Conservation (phyloP, 768 basidiomycete species). For the Chalciporus piperatus region DNA sequence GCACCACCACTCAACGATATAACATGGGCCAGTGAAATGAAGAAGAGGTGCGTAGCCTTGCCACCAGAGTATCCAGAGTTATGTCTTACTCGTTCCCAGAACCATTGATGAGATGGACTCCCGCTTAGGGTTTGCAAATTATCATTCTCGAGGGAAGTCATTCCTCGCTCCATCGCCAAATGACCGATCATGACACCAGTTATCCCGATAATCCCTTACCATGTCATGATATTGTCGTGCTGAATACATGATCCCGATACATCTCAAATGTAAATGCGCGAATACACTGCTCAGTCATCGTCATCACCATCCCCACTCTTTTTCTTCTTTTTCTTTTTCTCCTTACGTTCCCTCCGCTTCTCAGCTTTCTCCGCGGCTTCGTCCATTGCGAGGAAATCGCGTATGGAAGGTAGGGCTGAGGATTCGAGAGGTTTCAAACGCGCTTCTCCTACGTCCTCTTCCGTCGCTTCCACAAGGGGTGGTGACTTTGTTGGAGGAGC, state of each 20-base stretch:
- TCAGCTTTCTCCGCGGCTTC: conserved; percentile 59
- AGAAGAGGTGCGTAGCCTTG: conserved; percentile 55
- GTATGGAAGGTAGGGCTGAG: conserved; percentile 81
- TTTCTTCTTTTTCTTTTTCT: conserved; percentile 60
- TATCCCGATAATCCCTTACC: background rate
- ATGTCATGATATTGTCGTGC: background rate
- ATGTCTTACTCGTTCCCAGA: conserved; percentile 33
- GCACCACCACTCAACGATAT: conserved; percentile 73
- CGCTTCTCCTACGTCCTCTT: conserved; percentile 39
- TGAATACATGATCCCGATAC: conserved; percentile 4
- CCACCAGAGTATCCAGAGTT: background rate
- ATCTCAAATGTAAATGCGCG: background rate
- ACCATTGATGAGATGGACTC: conserved; percentile 78
- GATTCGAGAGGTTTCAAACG: conserved; percentile 74
- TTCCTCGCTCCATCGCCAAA: conserved; percentile 23
- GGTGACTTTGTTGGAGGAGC: conserved; percentile 14
- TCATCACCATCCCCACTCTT: conserved; percentile 26
- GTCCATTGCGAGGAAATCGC: conserved; percentile 78
- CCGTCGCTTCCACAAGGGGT: conserved; percentile 9
- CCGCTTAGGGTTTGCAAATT: conserved; percentile 58
- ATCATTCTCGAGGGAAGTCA: conserved; percentile 52
- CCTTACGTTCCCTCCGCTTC: conserved; percentile 72
- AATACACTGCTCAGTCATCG: conserved; percentile 28
- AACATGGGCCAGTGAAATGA: conserved; percentile 90
- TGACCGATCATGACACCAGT: conserved; percentile 1